Evolutionary conservation across 139 green algal species (phyloP).

Genomic region (Volvox africanus): DNA sequence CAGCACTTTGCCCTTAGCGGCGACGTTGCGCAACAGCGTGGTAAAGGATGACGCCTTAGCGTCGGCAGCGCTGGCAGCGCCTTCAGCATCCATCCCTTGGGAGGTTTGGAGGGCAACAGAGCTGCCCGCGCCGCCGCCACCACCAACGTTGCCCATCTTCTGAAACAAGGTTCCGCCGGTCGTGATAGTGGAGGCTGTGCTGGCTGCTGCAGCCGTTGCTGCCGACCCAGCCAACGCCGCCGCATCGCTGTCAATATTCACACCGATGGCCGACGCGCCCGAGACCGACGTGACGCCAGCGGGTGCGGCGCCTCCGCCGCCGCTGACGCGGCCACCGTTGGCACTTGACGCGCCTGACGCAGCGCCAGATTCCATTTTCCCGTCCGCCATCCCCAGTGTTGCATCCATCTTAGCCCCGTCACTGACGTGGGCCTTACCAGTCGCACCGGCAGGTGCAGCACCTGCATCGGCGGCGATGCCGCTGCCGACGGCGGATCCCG

Average conservation of each 20-base stretch:
- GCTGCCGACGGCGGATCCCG: neutral
- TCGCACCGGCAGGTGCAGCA: neutral
- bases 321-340: neutral
- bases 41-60: neutral
- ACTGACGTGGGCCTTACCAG: neutral
- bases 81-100: neutral
- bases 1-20: neutral
- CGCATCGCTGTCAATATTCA: neutral
- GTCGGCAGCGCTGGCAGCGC: neutral
- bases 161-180: neutral
- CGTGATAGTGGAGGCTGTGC: neutral
- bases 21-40: neutral
- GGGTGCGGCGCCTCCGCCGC: neutral
- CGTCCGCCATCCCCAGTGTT: neutral
- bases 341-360: neutral
- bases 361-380: neutral
- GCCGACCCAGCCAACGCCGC: neutral
- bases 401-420: neutral
- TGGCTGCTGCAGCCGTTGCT: too few relatives aligned
- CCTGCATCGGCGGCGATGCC: neutral
- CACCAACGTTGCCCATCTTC: neutral
- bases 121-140: neutral
- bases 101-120: neutral
- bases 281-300: neutral
- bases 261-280: neutral